Base-by-base conservation (phyloP, 1,284 basidiomycete genomes). In the Cryptococcus maquisensis region DNA sequence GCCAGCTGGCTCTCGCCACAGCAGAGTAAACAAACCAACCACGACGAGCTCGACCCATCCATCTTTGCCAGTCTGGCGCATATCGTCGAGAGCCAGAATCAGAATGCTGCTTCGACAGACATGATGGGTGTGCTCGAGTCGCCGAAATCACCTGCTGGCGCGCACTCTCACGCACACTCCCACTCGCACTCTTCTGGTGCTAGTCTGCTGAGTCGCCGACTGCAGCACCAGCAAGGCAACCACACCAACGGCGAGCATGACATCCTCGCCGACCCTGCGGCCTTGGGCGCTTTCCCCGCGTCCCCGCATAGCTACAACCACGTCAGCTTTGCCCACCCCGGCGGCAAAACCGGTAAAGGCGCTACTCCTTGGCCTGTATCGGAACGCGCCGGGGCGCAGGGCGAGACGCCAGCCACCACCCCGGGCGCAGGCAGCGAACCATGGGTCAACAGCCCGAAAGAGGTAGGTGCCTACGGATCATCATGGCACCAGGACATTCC, bases 381-480 rank as follows among this genome's bases (percentile, higher is more conserved):
- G 26, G 66, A 63, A 15, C 43, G 66, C 13, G 49, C 41, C 12
- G 54, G 52, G 51, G 56, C 40, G 13, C 67, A 56, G 39, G 45
- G 44, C 3, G 66, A 66, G 13, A 71, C 69, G 18, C 68, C 68
- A 0, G 68, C 56, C 13, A 66, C 68, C 0, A 69, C 68, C 4
- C 67, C 68, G 5, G 66, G 64, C 7, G 69, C n/a, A n/a, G n/a
- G 67, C 1, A 66, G 63, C 45, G 68, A 68, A 20, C 28, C 61
- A 16, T 59, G 59, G 2, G 54, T 55, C 28, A 60, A 56, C 49
- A 69, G 67, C 59, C 68, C 67, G 13, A 57, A 57, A 46, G 69
- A 71, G 20, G 67, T 68, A 44, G 57, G 67, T 55, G 4, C n/a
- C 38, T 43, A 23, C n/a, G 24, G 5, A 15, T 20, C 28, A 6